Percentiles rank a stretch among this genome's conserved stretches.
Evolutionary conservation across 2,329 filamentous ascomycete species (phyloP).

Genomic region (Didymella exigua): DNA sequence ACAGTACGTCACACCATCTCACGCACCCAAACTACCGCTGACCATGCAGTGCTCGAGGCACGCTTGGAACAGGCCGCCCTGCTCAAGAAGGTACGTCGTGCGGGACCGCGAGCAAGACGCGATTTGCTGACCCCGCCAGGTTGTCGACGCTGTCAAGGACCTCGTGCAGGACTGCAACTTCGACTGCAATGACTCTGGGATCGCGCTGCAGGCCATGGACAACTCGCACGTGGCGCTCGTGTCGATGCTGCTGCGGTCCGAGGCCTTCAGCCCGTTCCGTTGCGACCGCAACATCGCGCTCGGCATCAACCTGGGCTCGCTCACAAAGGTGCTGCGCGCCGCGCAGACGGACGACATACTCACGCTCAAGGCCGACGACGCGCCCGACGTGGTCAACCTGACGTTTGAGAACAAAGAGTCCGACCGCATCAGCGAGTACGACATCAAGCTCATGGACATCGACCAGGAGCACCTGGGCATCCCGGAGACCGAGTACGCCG

Average conservation of each 20-base stretch:
- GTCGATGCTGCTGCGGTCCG: constrained; percentile 97
- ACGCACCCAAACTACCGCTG: constrained; percentile 14
- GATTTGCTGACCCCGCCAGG: constrained; percentile 58
- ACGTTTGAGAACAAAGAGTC: constrained; percentile 88
- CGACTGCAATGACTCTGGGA: constrained; percentile 99
- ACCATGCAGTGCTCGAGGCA: constrained; percentile 83
- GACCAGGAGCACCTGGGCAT: constrained; percentile 99
- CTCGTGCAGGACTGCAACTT: constrained; percentile 99
- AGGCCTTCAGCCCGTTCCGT: constrained; percentile 91
- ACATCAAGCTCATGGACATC: constrained; percentile 99
- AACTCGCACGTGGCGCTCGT: constrained; percentile 99
- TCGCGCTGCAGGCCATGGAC: constrained; percentile 99
- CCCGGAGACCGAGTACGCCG: constrained; percentile 97
- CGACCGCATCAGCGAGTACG: constrained; percentile 96
- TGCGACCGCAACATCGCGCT: constrained; percentile 99
- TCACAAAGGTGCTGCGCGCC: constrained; percentile 95
- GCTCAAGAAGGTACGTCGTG: constrained; percentile 81
- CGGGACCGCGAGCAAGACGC: not conserved
- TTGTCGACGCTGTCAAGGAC: constrained; percentile 99
- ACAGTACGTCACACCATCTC: constrained; percentile 3
- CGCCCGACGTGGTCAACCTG: constrained; percentile 92
- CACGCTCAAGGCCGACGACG: constrained; percentile 96
- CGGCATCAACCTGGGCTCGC: constrained; percentile 92
- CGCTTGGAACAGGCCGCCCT: constrained; percentile 91
- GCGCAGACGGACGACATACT: constrained; percentile 93